Conservation (phyloP, 257 asterid genomes). For the Penstemon newberryi region DNA sequence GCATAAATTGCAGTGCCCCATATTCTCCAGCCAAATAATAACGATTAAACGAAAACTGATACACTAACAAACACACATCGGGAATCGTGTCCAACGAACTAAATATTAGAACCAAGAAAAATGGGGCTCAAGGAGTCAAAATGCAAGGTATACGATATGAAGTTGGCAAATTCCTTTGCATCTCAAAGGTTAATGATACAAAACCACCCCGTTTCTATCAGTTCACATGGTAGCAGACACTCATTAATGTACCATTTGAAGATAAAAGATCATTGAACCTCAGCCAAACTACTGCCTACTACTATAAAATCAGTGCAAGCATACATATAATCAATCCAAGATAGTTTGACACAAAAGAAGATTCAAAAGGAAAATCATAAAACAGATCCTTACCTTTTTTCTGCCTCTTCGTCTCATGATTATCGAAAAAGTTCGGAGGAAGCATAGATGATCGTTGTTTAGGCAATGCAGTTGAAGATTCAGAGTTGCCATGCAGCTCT, state of each 20-base stretch:
- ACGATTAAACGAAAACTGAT: background rate
- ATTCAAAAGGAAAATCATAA: background rate
- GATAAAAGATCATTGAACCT: conserved; percentile 1
- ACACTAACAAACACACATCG: too few species aligned
- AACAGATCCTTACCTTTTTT: conserved; percentile 55
- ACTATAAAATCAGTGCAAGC: background rate
- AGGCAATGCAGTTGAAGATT: conserved; percentile 45
- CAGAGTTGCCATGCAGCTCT: conserved; percentile 41
- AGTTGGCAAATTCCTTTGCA: conserved; percentile 1
- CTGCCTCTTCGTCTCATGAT: conserved; percentile 61
- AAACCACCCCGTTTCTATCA: too few species aligned
- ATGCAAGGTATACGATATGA: background rate
- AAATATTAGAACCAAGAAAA: background rate
- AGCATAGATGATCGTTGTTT: conserved; percentile 52
- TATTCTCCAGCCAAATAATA: background rate
- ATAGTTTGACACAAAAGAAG: conserved; percentile 20
- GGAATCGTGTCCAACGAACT: too few species aligned
- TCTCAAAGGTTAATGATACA: background rate
- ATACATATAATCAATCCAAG: too few species aligned
- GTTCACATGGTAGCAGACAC: background rate
- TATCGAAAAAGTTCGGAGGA: conserved; percentile 80
- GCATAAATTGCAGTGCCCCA: too few species aligned
- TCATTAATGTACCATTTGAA: conserved; percentile 5
- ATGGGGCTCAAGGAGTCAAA: background rate
- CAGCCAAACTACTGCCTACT: background rate